Evolutionary conservation across 2,329 filamentous ascomycete species (phyloP), one percentile per base, ranked within the genome.

Genomic region (Claviceps monticola): DNA sequence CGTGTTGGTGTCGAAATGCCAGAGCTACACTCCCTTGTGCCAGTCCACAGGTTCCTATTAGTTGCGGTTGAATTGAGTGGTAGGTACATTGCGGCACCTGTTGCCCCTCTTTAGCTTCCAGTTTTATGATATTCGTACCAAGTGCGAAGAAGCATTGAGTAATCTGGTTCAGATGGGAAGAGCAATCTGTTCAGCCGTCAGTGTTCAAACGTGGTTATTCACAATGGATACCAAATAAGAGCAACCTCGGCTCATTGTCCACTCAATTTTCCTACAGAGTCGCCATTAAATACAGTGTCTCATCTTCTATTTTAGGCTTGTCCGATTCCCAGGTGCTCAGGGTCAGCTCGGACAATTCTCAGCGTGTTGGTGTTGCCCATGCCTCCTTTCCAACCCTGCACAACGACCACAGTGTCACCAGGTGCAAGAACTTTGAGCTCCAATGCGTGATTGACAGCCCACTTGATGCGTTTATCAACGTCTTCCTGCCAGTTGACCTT

Each of bases 401-500:
- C 86, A 60, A 89, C 88, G 56, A 93, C 80, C 52, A 93, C 81
- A 36, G 81, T 79, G 64, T 89, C 86, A 58, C 83, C 85, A 65
- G 80, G 73, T 65, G 73, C 76, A 56, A 94, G 74, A 48, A 90
- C 79, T 61, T 82, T 82, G 56, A 98, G 85, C 71, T 85, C 82
- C 64, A 95, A 80, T 61, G 88, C 93, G 67, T 89, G 82, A 67
- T 79, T 75, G 68, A 98, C 88, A 68, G 88, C 93, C 90, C 91
- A 98, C 79, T 91, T 95, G 71, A 98, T 88, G 66, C 93, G 88
- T 68, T 84, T 82, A 74, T 98, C 93, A 61, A 98, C 93, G 71
- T 98, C 91, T 76, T 97, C 89, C 75, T 98, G 93, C 93, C 93
- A 98, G 73, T 94, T 90, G 64, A 85, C 81, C 71, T 85, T 80